Evolutionary conservation across 2,329 filamentous ascomycete genomes (phyloP).

Genomic region (Xylariales sp.): DNA sequence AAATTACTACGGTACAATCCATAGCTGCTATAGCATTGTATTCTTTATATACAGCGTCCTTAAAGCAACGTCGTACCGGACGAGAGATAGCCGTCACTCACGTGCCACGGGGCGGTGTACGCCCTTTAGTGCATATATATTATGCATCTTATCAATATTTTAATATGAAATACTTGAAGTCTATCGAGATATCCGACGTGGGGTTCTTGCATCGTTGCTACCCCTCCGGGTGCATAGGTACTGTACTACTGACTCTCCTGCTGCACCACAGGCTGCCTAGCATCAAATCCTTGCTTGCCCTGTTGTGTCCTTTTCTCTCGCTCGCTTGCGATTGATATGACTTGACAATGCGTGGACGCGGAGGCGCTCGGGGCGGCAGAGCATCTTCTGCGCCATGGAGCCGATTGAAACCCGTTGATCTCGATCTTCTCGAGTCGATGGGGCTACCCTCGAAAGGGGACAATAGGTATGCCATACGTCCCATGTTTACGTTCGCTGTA

Average conservation of each 20-base stretch:
- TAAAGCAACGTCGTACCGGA: too few species aligned
- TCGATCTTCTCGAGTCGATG: conserved; percentile 82
- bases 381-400: conserved; percentile 71
- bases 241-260: neutral
- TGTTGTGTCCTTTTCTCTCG: neutral
- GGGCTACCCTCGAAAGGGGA: conserved; percentile 94
- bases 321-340: conserved; percentile 45
- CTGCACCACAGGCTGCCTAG: neutral
- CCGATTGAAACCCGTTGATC: conserved; percentile 77
- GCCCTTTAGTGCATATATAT: too few species aligned
- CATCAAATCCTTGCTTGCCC: neutral
- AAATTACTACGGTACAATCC: too few species aligned
- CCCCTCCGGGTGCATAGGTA: neutral
- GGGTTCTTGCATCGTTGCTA: too few species aligned
- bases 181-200: too few species aligned
- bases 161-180: too few species aligned
- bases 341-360: conserved; percentile 51
- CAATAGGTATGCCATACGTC: conserved; percentile 68
- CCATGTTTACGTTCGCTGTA: neutral
- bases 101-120: too few species aligned
- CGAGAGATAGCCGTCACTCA: too few species aligned
- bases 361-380: conserved; percentile 48
- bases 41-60: too few species aligned
- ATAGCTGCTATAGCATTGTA: too few species aligned
- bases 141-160: too few species aligned